Evolutionary conservation across 2,329 filamentous ascomycete genomes (phyloP).

Genomic region (Coniochaeta prunicola): DNA sequence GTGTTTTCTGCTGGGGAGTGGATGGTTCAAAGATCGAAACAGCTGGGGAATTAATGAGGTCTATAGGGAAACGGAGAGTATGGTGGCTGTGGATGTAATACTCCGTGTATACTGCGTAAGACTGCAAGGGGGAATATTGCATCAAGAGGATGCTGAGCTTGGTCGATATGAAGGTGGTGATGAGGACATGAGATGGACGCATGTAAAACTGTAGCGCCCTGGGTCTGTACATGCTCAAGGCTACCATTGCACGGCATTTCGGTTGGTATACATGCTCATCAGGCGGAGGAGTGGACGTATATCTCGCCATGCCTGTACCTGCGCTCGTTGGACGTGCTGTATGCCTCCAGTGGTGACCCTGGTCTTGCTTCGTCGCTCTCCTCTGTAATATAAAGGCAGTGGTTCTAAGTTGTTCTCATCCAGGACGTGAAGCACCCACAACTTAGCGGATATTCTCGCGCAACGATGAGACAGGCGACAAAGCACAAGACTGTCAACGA

Average conservation of each 20-base stretch:
- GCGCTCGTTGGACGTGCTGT: not conserved
- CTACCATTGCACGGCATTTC: not conserved
- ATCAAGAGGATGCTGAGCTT: not conserved
- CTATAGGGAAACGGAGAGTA: not conserved
- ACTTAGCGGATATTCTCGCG: not conserved
- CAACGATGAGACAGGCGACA: not conserved
- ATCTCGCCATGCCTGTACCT: not conserved
- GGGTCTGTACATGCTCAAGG: not conserved
- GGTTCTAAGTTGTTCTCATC: not conserved
- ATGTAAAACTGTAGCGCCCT: not conserved
- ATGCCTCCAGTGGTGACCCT: not conserved
- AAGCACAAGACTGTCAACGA: not conserved
- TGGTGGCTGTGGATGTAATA: not conserved
- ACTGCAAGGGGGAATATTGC: not conserved
- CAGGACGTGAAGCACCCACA: not conserved
- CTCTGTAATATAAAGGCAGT: not conserved
- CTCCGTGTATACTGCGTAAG: not conserved
- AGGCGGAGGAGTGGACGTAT: not conserved
- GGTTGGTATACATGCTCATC: not conserved
- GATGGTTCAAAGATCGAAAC: constrained; percentile 7
- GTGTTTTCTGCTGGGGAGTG: constrained; percentile 8
- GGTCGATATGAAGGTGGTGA: not conserved
- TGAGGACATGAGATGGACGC: not conserved
- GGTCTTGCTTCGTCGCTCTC: not conserved
- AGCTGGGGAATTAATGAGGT: constrained; percentile 4